Evolutionary conservation across 2,329 filamentous ascomycete genomes (phyloP), one percentile per base, ranked within the genome.

Genomic region (Nannizziopsis barbatae): DNA sequence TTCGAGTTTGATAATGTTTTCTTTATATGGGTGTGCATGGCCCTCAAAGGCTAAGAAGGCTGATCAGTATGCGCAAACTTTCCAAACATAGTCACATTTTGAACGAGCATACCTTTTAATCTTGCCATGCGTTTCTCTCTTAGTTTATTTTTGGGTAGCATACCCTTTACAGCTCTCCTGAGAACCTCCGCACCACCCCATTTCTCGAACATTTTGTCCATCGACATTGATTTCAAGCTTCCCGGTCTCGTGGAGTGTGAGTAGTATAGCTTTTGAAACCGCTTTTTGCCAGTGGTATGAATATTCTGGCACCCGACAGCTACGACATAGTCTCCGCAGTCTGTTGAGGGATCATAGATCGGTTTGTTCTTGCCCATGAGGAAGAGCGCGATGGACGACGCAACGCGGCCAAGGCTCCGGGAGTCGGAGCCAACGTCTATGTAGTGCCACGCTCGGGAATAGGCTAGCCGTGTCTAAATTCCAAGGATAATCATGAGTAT

Each of bases 361-460:
- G 92, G 92, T 72, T 98, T 98, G 77, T 98, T 84, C 75, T 98
- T 98, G 71, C 92, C 92, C 89, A 96, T 95, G 45, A 95, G 80
- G 52, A 86, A 75, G 47, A 83, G 74, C 53, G 89, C 90, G 66
- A 95, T 95, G 54, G 84, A 81, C 46, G 84, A 87, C 53, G 90
- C 90, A 45, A 95, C 76, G 37, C 90, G 87, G 58, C 90, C 90
- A 36, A 95, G 83, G n/a, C 87, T 81, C 11, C 88, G 87, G 14
- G 80, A 75, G 15, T 80, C 66, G 69, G 82, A 57, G 73, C 75
- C 61, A 71, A 86, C 69, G 75, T 92, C 66, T 75, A 96, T 67
- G 80, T 85, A 81, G 71, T 98, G 92, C 92, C 93, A 98, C 72
- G 84, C 81, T 61, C 93, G 83, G 40, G 89, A 89, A 76, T 96